Conservation (phyloP, 2,329 filamentous ascomycete genomes). For the Trichoderma pleuroti region DNA sequence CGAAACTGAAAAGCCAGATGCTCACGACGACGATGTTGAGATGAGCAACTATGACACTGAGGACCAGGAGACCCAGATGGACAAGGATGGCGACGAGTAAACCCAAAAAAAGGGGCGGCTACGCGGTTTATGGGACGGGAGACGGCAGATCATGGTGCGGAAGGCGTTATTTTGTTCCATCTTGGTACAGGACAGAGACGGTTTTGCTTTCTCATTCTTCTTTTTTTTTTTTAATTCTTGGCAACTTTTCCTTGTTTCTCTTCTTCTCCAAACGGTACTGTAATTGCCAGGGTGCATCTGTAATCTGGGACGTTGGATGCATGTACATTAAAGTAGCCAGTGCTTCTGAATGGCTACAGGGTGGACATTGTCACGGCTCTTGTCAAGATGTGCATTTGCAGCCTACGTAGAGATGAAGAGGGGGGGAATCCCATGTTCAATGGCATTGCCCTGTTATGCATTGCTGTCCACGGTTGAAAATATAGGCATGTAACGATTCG, state of each 20-base stretch:
- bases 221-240: background rate
- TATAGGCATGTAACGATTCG: background rate
- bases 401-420: background rate
- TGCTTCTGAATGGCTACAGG: background rate
- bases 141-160: background rate
- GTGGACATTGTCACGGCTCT: background rate
- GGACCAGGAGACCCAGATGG: conserved; percentile 36
- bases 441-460: background rate
- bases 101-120: background rate
- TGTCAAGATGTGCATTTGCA: background rate
- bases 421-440: background rate
- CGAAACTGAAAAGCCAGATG: conserved; percentile 30
- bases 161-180: conserved; percentile 8
- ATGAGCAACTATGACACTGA: conserved; percentile 48
- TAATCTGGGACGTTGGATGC: conserved; percentile 1
- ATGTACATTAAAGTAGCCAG: background rate
- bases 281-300: background rate
- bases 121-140: background rate
- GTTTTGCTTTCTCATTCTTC: background rate
- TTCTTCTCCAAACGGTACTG: background rate
- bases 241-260: background rate
- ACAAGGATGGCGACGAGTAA: conserved; percentile 35
- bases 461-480: background rate
- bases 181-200: background rate
- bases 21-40: conserved; percentile 48